A percentile compares a stretch with the other conserved stretches of the same genome.
Conservation (phyloP, 805 yeast species). For the Saturnispora galanensis region DNA sequence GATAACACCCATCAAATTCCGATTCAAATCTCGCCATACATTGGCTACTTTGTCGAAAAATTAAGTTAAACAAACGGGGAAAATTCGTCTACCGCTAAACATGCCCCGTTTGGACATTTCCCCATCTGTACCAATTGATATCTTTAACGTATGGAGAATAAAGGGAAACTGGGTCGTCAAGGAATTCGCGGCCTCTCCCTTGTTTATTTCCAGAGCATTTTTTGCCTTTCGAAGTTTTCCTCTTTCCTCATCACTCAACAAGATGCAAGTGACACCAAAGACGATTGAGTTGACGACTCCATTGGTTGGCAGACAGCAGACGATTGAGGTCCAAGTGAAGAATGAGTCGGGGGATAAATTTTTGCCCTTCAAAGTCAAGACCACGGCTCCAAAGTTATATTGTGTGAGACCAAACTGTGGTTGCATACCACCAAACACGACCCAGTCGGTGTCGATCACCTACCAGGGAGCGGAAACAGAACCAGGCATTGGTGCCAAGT, state of each 20-base stretch:
- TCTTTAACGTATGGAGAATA: too few species aligned
- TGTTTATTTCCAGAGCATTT: not conserved
- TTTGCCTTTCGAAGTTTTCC: not conserved
- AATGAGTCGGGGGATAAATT: constrained; percentile 43
- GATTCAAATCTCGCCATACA: too few species aligned
- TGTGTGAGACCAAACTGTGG: constrained; percentile 96
- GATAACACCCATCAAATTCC: too few species aligned
- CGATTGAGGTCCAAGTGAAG: constrained; percentile 47
- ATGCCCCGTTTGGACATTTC: too few species aligned
- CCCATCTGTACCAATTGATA: too few species aligned
- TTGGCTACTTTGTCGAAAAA: too few species aligned
- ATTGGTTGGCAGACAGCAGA: constrained; percentile 52
- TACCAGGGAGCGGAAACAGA: constrained; percentile 76
- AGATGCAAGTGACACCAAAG: constrained; percentile 8
- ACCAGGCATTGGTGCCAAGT: constrained; percentile 62
- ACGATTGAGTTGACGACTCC: constrained; percentile 34
- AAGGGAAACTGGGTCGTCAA: too few species aligned
- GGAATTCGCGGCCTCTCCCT: too few species aligned
- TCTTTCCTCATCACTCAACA: not conserved
- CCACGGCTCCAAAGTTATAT: constrained; percentile 92
- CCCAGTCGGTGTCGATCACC: constrained; percentile 68
- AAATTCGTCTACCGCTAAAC: too few species aligned
- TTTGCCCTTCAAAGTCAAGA: constrained; percentile 89
- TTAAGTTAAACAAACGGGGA: too few species aligned
- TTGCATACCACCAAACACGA: constrained; percentile 61